Evolutionary conservation across 2,329 filamentous ascomycete species (phyloP), one percentile per base, ranked within the genome.

Genomic region (Cladosporium sp.): DNA sequence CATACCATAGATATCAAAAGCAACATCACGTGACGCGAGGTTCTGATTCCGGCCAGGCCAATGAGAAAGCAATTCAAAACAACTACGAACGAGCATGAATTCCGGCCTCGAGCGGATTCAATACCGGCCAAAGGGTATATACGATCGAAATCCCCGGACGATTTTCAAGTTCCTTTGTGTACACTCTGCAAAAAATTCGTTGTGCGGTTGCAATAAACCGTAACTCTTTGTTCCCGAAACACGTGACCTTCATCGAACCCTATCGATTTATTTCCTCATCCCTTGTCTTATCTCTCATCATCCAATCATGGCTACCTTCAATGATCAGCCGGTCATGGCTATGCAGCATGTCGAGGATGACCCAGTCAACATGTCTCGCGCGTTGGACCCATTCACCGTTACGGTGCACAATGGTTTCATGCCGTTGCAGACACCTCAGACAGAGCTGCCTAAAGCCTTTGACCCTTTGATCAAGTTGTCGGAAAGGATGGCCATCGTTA

Each of bases 401-500:
- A 89, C 86, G 39, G 88, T 82, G 18, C 80, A 81, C 3, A 77
- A 85, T 52, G 87, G 87, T 45, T 92, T 90, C 68, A 76, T 92
- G 29, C 86, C 87, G 11, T 80, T 86, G 12, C 65, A 70, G 43
- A 67, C 73, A 17, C 73, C 73, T 42, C 55, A 72, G 22, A 61
- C 68, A 43, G 68, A 75, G 8, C 80, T 96, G 0, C 90, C 91
- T 17, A 59, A 76, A 12, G 86, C 86, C 66, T 96, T 96, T 65
- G 78, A 82, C 30, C 72, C 80, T 3, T 76, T 95, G 29, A 83
- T 88, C 68, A 82, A 81, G 19, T 77, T 95, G 55, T 78, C 92
- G 27, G 76, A 83, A 53, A 82, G 84, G 54, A 88, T 93, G 81
- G 89, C 91, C 20, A 85, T 96, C 67, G 82, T 82, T 72, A 93